Percentiles rank a stretch among this genome's conserved stretches.
These are phyloP conservation scores for Mycena venus DNA, from an alignment of 768 basidiomycete species.

Conservation along the genomic window DNA sequence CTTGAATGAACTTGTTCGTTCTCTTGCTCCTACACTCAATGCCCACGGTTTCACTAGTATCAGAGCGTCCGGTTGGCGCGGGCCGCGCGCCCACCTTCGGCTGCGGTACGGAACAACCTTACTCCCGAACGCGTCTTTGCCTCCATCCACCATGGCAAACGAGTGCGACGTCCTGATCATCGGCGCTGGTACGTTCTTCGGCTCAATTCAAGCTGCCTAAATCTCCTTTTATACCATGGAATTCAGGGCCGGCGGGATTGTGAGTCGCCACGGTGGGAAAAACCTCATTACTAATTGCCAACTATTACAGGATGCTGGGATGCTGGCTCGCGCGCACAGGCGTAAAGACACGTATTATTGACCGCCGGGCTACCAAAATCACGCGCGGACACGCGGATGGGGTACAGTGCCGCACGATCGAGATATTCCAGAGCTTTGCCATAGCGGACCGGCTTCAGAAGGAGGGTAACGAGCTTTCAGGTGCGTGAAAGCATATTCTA, in stretches of 20 bases:
- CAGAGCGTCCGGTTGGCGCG: too few relatives aligned
- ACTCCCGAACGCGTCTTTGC: too few relatives aligned
- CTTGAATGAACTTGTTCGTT: too few relatives aligned
- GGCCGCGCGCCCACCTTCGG: too few relatives aligned
- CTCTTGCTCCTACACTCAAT: too few relatives aligned
- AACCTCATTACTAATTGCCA: neutral
- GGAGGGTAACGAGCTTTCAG: constrained; percentile 29
- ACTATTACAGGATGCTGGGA: constrained; percentile 22
- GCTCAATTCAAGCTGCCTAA: neutral
- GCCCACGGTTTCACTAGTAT: too few relatives aligned
- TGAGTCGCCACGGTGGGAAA: neutral
- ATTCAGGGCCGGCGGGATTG: constrained; percentile 31
- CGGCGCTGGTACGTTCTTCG: constrained; percentile 25
- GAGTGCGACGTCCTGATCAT: constrained; percentile 33
- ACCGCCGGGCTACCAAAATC: constrained; percentile 48
- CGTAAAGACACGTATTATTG: constrained; percentile 60
- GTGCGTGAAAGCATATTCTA: too few relatives aligned
- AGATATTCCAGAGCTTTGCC: constrained; percentile 57
- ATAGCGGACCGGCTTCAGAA: constrained; percentile 28
- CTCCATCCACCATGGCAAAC: neutral
- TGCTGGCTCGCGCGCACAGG: constrained; percentile 57
- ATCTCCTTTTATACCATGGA: too few relatives aligned
- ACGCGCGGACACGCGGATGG: constrained; percentile 68
- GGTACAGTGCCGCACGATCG: constrained; percentile 67
- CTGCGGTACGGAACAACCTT: too few relatives aligned